Evolutionary conservation across 164 flowering plant genomes (phyloP).

Genomic region (Umbilicus rupestris): DNA sequence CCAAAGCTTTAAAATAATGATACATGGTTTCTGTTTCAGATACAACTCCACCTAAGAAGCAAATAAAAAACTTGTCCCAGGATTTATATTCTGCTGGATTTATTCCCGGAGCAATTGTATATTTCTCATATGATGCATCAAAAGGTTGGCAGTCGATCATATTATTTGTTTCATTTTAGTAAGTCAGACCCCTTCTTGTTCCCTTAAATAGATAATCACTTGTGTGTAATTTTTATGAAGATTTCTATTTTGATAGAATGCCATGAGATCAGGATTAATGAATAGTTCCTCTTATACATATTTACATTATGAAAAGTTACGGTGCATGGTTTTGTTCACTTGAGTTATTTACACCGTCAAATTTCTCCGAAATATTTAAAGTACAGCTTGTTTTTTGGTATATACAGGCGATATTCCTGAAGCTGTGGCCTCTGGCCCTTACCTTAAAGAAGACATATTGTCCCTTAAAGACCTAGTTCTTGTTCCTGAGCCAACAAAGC

Average conservation of each 20-base stretch:
- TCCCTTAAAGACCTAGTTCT: constrained; percentile 48
- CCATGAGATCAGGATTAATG: background rate
- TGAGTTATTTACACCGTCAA: no score
- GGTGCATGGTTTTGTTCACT: no score
- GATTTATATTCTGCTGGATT: constrained; percentile 86
- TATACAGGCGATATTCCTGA: constrained; percentile 36
- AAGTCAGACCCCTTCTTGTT: no score
- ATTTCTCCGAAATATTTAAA: no score
- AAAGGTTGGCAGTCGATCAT: constrained; percentile 36
- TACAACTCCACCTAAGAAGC: constrained; percentile 92
- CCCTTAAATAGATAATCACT: no score
- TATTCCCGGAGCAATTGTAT: constrained; percentile 89
- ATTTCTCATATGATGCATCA: constrained; percentile 62
- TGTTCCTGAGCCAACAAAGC: constrained; percentile 21
- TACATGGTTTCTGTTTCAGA: constrained; percentile 35
- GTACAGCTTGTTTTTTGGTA: background rate
- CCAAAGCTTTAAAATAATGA: background rate
- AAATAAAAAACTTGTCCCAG: constrained; percentile 52
- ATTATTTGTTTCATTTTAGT: background rate
- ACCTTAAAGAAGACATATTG: constrained; percentile 59
- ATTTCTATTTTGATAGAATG: background rate
- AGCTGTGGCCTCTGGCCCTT: constrained; percentile 34
- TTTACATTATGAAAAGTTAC: no score
- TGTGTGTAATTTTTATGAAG: no score
- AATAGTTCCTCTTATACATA: background rate